phyloP scores from a whole-genome alignment of 192 early-diverging fungal species.

The Rhizophagus prolifer region DNA sequence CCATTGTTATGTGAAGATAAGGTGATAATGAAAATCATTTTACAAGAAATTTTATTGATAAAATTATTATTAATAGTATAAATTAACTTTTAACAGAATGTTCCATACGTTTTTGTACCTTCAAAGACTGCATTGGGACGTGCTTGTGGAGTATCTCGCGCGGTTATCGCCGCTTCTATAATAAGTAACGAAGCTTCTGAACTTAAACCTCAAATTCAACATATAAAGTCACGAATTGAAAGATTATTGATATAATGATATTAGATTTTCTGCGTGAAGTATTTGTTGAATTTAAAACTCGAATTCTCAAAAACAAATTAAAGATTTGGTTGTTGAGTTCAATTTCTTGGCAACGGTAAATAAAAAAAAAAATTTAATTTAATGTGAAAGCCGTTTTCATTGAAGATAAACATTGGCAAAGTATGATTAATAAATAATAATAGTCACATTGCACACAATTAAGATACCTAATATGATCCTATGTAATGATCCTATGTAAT shows the following conservation, averaged over 20 bases:
- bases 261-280: too few relatives aligned
- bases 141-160: conserved; percentile 94
- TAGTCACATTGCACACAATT: too few relatives aligned
- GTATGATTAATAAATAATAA: too few relatives aligned
- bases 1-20: conserved; percentile 99
- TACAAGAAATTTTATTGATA: not conserved
- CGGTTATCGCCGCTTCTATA: conserved; percentile 90
- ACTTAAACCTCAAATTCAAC: conserved; percentile 86
- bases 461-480: too few relatives aligned
- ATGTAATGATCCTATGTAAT: too few relatives aligned
- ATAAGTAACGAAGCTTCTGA: conserved; percentile 98
- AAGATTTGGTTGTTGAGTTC: too few relatives aligned
- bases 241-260: conserved; percentile 73
- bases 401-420: too few relatives aligned
- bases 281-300: too few relatives aligned
- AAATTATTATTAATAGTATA: not conserved
- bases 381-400: too few relatives aligned
- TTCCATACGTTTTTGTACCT: conserved; percentile 98
- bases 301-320: too few relatives aligned
- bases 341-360: too few relatives aligned
- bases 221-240: conserved; percentile 92
- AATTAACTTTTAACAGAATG: conserved; percentile 62
- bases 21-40: conserved; percentile 31
- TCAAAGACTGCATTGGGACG: conserved; percentile 95
- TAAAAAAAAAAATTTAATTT: too few relatives aligned